These are phyloP conservation scores for Rhodotorula sp. DNA, from an alignment of 1,284 basidiomycete genomes.

Conservation along the genomic window DNA sequence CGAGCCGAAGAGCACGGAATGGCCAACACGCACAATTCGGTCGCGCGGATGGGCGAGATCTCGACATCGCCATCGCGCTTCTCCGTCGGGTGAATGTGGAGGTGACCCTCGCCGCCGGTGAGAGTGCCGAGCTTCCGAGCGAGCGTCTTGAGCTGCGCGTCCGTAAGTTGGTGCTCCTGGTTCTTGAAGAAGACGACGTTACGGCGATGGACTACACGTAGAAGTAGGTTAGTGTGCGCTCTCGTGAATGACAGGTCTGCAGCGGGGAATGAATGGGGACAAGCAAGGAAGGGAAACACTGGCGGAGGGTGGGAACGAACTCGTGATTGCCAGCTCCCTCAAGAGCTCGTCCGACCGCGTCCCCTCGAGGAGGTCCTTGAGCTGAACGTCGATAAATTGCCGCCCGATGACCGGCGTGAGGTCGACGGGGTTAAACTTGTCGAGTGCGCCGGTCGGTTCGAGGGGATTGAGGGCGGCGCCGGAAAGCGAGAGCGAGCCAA, in stretches of 20 bases:
- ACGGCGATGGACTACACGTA: slow-evolving; percentile 1
- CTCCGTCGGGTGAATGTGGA: slow-evolving; percentile 46
- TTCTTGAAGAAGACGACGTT: slow-evolving; percentile 46
- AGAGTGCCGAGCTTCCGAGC: slow-evolving; percentile 41
- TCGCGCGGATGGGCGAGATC: slow-evolving; percentile 10
- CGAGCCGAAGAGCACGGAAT: background rate
- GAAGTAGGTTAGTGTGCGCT: background rate
- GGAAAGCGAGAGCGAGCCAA: slow-evolving; percentile 4
- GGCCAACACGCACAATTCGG: background rate
- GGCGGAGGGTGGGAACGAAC: background rate
- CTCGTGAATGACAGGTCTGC: no score
- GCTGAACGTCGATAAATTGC: slow-evolving; percentile 38
- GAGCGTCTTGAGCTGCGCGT: slow-evolving; percentile 29
- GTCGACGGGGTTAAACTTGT: slow-evolving; percentile 38
- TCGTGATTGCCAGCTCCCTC: slow-evolving; percentile 44
- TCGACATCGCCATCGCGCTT: background rate
- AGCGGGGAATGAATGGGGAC: background rate
- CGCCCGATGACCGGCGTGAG: slow-evolving; percentile 45
- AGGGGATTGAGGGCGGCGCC: slow-evolving; percentile 24
- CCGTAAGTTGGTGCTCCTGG: slow-evolving; percentile 10
- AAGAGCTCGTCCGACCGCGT: slow-evolving; percentile 44
- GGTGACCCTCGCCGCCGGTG: slow-evolving; percentile 3
- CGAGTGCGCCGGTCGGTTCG: slow-evolving; percentile 38
- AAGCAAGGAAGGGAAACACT: no score
- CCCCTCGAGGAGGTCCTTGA: slow-evolving; percentile 40